These are phyloP conservation scores for Magnaporthiopsis rhizophila DNA, from an alignment of 2,329 filamentous ascomycete genomes.

Conservation along the genomic window DNA sequence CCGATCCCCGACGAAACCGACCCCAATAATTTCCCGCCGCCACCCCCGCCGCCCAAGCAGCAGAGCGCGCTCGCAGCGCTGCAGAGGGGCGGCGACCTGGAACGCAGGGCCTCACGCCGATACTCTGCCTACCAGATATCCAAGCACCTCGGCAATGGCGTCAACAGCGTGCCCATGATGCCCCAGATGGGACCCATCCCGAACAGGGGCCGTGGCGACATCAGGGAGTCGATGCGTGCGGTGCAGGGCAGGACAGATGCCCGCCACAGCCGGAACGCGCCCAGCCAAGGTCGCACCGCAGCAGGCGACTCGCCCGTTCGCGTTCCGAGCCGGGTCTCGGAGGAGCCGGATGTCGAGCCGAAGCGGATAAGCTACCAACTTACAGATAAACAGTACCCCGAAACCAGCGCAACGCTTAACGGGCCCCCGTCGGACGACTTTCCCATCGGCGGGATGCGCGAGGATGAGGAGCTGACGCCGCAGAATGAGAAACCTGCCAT, in stretches of 20 bases:
- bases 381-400: constrained; percentile 21
- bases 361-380: too few species aligned
- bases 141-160: constrained; percentile 76
- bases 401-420: constrained; percentile 50
- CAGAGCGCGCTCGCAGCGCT: constrained; percentile 86
- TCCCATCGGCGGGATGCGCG: constrained; percentile 22
- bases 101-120: constrained; percentile 81
- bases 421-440: constrained; percentile 46
- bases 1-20: constrained; percentile 18
- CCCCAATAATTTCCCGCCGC: constrained; percentile 52
- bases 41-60: constrained; percentile 71
- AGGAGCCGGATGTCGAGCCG: constrained; percentile 28
- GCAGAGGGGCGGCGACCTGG: constrained; percentile 85
- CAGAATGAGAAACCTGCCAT: not conserved
- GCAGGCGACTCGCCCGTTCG: constrained; percentile 52
- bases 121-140: constrained; percentile 97
- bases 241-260: constrained; percentile 40
- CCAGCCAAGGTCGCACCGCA: constrained; percentile 24
- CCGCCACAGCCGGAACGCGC: constrained; percentile 38
- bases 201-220: constrained; percentile 71
- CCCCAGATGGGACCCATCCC: constrained; percentile 75
- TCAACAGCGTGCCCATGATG: constrained; percentile 78
- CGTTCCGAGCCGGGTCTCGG: constrained; percentile 51
- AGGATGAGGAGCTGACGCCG: constrained; percentile 18
- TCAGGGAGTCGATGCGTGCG: constrained; percentile 73